Base-by-base conservation (phyloP, 2,329 filamentous ascomycete species). In the Botrytis hyacinthi region DNA sequence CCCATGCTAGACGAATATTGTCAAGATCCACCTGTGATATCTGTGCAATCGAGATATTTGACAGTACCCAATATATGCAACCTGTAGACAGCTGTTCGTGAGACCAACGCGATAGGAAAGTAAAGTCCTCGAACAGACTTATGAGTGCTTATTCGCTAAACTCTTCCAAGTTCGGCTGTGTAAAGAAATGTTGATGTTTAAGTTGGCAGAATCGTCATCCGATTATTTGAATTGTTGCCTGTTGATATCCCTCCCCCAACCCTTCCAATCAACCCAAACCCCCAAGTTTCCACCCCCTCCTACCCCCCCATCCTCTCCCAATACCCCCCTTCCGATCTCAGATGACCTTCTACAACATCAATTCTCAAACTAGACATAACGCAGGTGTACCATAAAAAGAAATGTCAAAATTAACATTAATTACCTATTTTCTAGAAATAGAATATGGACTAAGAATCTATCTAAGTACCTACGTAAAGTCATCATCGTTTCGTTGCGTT, bases 331-430 rank as follows among this genome's bases (percentile, higher is more conserved):
- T 44, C 42, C 42, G 42, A 44, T 44, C 42, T 44, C 42, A 44
- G 14, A 44, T 20, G 20, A 8, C 16, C 18, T 44, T 8, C 35
- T 12, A 44, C 20, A 29, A 40, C n/a, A 29, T 40, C 65, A 40
- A 32, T 22, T 16, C 2, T 20, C 7, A 26, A 18, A 14, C 18
- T 20, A 16, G 12, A 5, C 8, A 37, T 3, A 54, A 3, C 0
- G 14, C 20, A 26, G 5, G 9, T 29, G 16, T 4, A 40, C 22
- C 12, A 12, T n/a, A 29, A 22, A 29, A 54, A 29, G 5, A 40
- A 54, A 51, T 29, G 29, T 14, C n/a, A 40, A 48, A 10, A 68
- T 68, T 42, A 68, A 42, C 18, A 68, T 68, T 68, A 57, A 42
- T 32, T 54, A 7, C 12, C n/a, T n/a, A n/a, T n/a, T 29, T 57